phyloP scores from a whole-genome alignment of 257 asterid species.

The Ajuga chamaepitys region DNA sequence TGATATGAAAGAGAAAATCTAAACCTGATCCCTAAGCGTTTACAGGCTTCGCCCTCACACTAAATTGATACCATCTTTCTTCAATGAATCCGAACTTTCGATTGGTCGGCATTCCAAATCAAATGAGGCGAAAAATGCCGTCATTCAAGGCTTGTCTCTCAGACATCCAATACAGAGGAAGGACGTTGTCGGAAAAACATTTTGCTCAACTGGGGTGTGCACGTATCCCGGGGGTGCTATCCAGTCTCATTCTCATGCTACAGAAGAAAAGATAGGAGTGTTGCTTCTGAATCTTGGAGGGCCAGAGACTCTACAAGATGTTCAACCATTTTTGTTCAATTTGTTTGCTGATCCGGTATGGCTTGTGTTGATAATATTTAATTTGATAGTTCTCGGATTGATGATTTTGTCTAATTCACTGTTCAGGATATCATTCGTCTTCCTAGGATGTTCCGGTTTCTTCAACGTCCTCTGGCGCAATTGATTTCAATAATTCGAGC shows the following conservation, averaged over 20 bases:
- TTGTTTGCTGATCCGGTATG: conserved; percentile 93
- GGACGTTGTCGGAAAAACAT: conserved; percentile 35
- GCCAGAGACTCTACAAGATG: conserved; percentile 86
- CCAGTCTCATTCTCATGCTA: conserved; percentile 31
- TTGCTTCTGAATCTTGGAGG: conserved; percentile 93
- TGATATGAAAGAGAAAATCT: background rate
- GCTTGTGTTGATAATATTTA: background rate
- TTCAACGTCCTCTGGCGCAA: conserved; percentile 89
- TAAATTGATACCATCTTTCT: conserved; percentile 23
- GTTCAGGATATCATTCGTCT: conserved; percentile 91
- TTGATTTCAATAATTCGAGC: conserved; percentile 75
- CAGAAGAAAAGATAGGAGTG: conserved; percentile 77
- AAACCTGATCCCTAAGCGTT: conserved; percentile 2
- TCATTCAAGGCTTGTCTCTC: conserved; percentile 31
- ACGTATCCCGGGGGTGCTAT: conserved; percentile 29
- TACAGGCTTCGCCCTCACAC: conserved; percentile 36
- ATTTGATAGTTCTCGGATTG: too few species aligned
- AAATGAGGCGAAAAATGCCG: conserved; percentile 5
- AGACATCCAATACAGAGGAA: conserved; percentile 14
- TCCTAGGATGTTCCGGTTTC: conserved; percentile 80
- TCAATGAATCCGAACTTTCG: conserved; percentile 13
- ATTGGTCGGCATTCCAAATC: conserved; percentile 19
- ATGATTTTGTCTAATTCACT: background rate
- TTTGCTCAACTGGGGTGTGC: conserved; percentile 37
- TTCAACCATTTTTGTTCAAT: conserved; percentile 88